Evolutionary conservation across 2,329 filamentous ascomycete genomes (phyloP).

Genomic region (Cadophora malorum): DNA sequence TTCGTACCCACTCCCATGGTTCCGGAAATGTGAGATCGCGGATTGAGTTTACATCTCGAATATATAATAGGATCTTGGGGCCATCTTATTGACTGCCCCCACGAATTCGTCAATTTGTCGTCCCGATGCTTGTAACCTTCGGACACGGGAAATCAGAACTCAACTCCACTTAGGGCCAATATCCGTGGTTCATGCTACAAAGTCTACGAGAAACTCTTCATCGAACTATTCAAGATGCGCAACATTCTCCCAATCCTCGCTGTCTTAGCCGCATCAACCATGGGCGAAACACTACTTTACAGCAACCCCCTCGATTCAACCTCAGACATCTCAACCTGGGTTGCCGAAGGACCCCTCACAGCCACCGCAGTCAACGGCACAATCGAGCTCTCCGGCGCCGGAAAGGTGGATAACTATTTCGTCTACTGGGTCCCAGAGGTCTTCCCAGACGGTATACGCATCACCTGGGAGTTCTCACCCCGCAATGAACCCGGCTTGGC

Average conservation of each 20-base stretch:
- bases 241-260: background rate
- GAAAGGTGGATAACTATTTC: background rate
- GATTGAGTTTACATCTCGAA: too few relatives aligned
- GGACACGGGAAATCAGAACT: too few relatives aligned
- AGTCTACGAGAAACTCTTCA: too few relatives aligned
- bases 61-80: too few relatives aligned
- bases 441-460: slow-evolving; percentile 4
- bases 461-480: slow-evolving; percentile 10
- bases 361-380: slow-evolving; percentile 2
- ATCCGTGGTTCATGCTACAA: background rate
- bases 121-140: too few relatives aligned
- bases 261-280: background rate
- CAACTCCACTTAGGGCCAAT: too few relatives aligned
- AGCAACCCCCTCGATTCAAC: background rate
- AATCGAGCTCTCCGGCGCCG: slow-evolving; percentile 4
- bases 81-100: too few relatives aligned
- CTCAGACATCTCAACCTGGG: background rate
- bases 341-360: slow-evolving; percentile 8
- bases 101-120: too few relatives aligned
- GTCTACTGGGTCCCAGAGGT: slow-evolving; percentile 13
- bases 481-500: background rate
- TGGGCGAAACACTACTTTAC: slow-evolving; percentile 11
- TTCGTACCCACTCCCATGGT: background rate
- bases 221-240: background rate
- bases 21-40: background rate